Evolutionary conservation across 2,329 filamentous ascomycete species (phyloP).

Genomic region (Coniella vitis): DNA sequence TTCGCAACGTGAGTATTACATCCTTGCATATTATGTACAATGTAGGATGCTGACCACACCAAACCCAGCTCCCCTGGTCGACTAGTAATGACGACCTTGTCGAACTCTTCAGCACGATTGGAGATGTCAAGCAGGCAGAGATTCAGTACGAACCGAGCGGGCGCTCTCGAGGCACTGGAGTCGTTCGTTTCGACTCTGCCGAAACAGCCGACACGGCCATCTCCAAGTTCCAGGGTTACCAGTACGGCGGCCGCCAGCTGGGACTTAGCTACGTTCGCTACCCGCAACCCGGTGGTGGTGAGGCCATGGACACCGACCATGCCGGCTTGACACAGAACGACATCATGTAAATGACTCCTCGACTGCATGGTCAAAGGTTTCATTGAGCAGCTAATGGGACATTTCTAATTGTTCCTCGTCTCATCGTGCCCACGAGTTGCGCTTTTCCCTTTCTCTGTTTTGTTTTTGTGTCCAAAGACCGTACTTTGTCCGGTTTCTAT

Average conservation of each 20-base stretch:
- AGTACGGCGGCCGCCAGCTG: slow-evolving; percentile 91
- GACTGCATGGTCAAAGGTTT: neutral
- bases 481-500: no score
- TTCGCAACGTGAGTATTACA: slow-evolving; percentile 73
- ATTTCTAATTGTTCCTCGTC: neutral
- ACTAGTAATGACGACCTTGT: slow-evolving; percentile 97
- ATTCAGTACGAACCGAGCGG: slow-evolving; percentile 98
- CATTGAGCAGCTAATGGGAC: neutral
- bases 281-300: slow-evolving; percentile 55
- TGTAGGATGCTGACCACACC: slow-evolving; percentile 18
- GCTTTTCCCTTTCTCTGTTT: no score
- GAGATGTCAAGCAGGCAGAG: slow-evolving; percentile 96
- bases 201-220: slow-evolving; percentile 91
- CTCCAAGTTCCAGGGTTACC: slow-evolving; percentile 94
- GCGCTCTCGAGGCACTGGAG: slow-evolving; percentile 87
- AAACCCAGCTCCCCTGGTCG: slow-evolving; percentile 87
- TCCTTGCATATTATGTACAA: neutral
- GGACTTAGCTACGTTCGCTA: slow-evolving; percentile 94
- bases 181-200: slow-evolving; percentile 83
- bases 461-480: no score
- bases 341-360: slow-evolving; percentile 65
- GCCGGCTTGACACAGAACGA: slow-evolving; percentile 88
- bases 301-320: slow-evolving; percentile 77
- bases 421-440: no score
- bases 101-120: slow-evolving; percentile 95